Conservation (phyloP, 345 rosid species). For the Citrus unshiu region DNA sequence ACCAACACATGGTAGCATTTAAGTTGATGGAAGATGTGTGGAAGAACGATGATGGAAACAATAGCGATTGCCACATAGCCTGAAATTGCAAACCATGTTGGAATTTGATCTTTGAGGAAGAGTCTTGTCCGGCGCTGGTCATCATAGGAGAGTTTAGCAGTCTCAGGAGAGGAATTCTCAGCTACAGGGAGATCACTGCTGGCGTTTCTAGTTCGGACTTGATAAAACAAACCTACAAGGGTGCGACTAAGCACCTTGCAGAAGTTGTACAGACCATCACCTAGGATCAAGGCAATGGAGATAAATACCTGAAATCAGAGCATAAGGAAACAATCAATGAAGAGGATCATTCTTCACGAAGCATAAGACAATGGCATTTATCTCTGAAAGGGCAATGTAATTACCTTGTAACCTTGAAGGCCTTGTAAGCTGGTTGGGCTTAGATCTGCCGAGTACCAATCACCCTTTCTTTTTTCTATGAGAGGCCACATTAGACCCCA, state of each 20-base stretch:
- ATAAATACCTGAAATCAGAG: constrained; percentile 56
- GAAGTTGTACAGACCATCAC: constrained; percentile 79
- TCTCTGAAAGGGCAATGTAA: background rate
- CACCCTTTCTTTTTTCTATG: constrained; percentile 52
- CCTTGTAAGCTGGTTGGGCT: constrained; percentile 44
- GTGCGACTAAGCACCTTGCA: constrained; percentile 65
- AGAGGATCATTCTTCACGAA: background rate
- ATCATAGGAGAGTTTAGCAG: constrained; percentile 42
- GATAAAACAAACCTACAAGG: constrained; percentile 41
- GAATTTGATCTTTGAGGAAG: constrained; percentile 80
- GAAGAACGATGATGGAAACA: constrained; percentile 46
- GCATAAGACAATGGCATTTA: background rate
- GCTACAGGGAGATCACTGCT: constrained; percentile 38
- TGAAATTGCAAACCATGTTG: constrained; percentile 56
- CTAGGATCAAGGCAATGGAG: constrained; percentile 77
- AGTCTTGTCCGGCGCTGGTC: constrained; percentile 55
- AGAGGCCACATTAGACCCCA: constrained; percentile 94
- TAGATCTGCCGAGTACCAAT: constrained; percentile 50
- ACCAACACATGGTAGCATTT: constrained; percentile 73
- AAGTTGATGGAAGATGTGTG: constrained; percentile 57
- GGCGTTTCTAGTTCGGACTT: constrained; percentile 26
- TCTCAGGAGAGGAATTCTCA: constrained; percentile 27
- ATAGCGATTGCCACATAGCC: constrained; percentile 53
- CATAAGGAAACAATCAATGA: background rate
- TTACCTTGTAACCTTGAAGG: constrained; percentile 74